A percentile compares a stretch with the other conserved stretches of the same genome.
phyloP scores from a whole-genome alignment of 495 filamentous ascomycete genomes.

The Hypoxylon lenormandii region DNA sequence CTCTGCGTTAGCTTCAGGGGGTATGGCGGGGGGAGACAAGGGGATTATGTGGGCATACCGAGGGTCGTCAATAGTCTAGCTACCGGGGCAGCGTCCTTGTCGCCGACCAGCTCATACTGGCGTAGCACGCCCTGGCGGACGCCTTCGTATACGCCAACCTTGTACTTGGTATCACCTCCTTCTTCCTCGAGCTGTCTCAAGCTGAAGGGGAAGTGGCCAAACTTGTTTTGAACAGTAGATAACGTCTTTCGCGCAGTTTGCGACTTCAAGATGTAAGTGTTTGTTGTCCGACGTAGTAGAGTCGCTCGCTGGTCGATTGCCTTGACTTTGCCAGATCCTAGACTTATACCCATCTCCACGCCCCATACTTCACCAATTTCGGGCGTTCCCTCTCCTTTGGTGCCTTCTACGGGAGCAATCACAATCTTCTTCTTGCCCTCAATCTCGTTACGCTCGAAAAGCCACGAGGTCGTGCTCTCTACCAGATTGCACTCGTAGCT shows the following conservation, averaged over 20 bases:
- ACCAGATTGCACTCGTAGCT: slow-evolving; percentile 91
- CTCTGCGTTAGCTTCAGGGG: slow-evolving; percentile 40
- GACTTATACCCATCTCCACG: slow-evolving; percentile 90
- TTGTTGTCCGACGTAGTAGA: slow-evolving; percentile 89
- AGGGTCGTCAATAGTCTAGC: slow-evolving; percentile 88
- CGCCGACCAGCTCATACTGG: slow-evolving; percentile 94
- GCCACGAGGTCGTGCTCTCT: slow-evolving; percentile 96
- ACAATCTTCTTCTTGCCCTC: slow-evolving; percentile 99
- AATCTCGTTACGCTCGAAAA: slow-evolving; percentile 95
- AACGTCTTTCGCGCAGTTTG: slow-evolving; percentile 88
- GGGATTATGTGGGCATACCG: slow-evolving; percentile 70
- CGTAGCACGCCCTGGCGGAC: slow-evolving; percentile 89
- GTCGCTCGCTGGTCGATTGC: slow-evolving; percentile 85
- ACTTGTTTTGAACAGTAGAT: slow-evolving; percentile 94
- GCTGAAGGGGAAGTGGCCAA: slow-evolving; percentile 97
- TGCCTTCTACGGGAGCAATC: slow-evolving; percentile 81
- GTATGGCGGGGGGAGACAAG: slow-evolving; percentile 9
- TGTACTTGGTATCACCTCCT: slow-evolving; percentile 85
- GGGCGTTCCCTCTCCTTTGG: slow-evolving; percentile 89
- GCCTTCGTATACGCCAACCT: slow-evolving; percentile 86
- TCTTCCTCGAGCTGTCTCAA: slow-evolving; percentile 97
- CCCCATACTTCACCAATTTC: slow-evolving; percentile 97
- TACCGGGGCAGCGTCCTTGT: slow-evolving; percentile 85
- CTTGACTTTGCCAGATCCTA: slow-evolving; percentile 95
- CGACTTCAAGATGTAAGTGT: slow-evolving; percentile 90